These are phyloP conservation scores for Hortiboletus flavorubellus DNA, from an alignment of 768 basidiomycete species.

Conservation along the genomic window DNA sequence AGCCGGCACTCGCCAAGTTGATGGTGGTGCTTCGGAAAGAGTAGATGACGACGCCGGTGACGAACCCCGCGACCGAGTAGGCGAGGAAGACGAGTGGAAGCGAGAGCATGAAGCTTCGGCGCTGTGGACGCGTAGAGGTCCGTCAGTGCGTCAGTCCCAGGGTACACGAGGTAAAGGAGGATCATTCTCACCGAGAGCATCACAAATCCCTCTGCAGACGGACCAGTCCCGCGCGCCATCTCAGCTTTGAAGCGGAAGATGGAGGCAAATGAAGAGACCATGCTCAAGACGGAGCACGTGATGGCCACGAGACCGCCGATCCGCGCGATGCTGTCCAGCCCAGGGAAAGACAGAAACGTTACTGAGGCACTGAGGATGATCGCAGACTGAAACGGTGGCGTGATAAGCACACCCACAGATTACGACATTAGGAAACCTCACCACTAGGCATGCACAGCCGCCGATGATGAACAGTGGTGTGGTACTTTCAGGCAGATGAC, in stretches of 20 bases:
- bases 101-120: constrained; percentile 59
- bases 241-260: constrained; percentile 70
- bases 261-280: constrained; percentile 65
- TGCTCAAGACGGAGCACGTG: constrained; percentile 64
- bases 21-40: constrained; percentile 52
- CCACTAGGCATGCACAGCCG: constrained; percentile 62
- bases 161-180: constrained; percentile 1
- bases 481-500: constrained; percentile 42
- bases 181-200: constrained; percentile 41
- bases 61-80: constrained; percentile 67
- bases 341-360: constrained; percentile 77
- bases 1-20: constrained; percentile 33
- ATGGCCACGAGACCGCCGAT: constrained; percentile 66
- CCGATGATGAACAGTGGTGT: constrained; percentile 62
- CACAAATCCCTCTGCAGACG: constrained; percentile 53
- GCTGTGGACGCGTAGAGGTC: constrained; percentile 20
- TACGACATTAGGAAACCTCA: constrained; percentile 34
- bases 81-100: constrained; percentile 72
- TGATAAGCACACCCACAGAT: constrained; percentile 1
- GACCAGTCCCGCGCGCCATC: constrained; percentile 47
- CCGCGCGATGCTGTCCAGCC: constrained; percentile 60
- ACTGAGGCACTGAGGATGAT: constrained; percentile 78
- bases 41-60: constrained; percentile 63
- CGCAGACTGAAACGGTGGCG: constrained; percentile 53
- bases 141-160: constrained; percentile 2